A percentile compares a stretch with the other conserved stretches of the same genome.
Conservation (phyloP, 345 rosid genomes). For the Boechera stricta region DNA sequence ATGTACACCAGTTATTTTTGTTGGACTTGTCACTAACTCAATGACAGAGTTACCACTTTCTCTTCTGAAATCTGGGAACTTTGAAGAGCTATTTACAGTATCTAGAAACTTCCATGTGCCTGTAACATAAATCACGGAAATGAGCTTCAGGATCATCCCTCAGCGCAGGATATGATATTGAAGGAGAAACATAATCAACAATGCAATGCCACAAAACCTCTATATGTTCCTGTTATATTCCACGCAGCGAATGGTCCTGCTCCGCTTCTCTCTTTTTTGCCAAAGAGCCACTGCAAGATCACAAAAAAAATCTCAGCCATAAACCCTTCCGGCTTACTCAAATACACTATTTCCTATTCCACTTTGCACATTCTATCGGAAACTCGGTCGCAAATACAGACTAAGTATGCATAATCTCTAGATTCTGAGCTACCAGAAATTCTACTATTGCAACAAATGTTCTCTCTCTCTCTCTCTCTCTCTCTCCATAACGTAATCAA, state of each 20-base stretch:
- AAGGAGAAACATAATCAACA: not conserved
- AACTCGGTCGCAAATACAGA: not conserved
- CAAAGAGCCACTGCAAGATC: constrained; percentile 77
- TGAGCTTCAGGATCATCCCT: not conserved
- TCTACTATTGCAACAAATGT: not conserved
- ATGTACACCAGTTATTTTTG: constrained; percentile 93
- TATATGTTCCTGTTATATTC: constrained; percentile 98
- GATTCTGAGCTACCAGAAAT: not conserved
- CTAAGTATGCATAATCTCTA: not conserved
- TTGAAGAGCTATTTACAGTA: constrained; percentile 77
- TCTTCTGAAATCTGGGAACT: constrained; percentile 80
- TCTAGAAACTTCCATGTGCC: constrained; percentile 91
- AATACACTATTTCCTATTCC: not conserved
- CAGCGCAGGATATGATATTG: not conserved
- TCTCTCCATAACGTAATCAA: not conserved
- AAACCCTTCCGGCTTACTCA: not conserved
- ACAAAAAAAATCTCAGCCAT: constrained; percentile 17
- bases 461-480: not conserved
- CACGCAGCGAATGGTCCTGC: constrained; percentile 77
- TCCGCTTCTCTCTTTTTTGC: constrained; percentile 65
- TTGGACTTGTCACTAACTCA: constrained; percentile 83
- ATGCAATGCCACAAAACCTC: constrained; percentile 60
- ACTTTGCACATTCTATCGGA: constrained; percentile 13
- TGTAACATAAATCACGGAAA: constrained; percentile 44
- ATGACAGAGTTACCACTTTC: constrained; percentile 78